phyloP scores from a whole-genome alignment of 169 alveolate species.

The Theileria sp. region DNA sequence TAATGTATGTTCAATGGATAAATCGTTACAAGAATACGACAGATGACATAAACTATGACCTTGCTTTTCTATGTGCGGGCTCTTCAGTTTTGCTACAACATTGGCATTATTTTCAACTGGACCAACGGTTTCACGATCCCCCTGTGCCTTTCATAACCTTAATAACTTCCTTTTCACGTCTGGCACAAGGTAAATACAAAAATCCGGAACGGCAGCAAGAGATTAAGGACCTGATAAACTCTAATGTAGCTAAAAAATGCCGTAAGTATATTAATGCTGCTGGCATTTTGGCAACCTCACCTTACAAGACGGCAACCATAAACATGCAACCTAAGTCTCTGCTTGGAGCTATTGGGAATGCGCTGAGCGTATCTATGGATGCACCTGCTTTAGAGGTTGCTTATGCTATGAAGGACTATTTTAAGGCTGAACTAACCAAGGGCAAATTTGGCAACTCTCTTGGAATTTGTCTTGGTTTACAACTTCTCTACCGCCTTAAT shows the following conservation, averaged over 20 bases:
- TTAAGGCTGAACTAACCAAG: conserved; percentile 23
- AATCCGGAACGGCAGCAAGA: conserved; percentile 18
- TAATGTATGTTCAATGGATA: conserved; percentile 29
- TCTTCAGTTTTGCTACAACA: conserved; percentile 51
- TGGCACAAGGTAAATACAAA: conserved; percentile 47
- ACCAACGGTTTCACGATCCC: conserved; percentile 45
- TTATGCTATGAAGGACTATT: conserved; percentile 36
- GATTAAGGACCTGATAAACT: conserved; percentile 42
- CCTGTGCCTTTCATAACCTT: conserved; percentile 47
- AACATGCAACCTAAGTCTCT: conserved; percentile 45
- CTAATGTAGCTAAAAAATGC: conserved; percentile 47
- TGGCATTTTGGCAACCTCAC: conserved; percentile 39
- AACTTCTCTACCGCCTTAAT: conserved; percentile 48
- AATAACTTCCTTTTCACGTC: conserved; percentile 51
- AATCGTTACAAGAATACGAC: conserved; percentile 14
- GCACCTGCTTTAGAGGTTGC: conserved; percentile 42
- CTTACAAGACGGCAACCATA: conserved; percentile 41
- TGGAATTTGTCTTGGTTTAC: conserved; percentile 55
- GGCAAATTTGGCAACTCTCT: conserved; percentile 39
- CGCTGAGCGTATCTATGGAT: conserved; percentile 49
- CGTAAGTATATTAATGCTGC: conserved; percentile 62
- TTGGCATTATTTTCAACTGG: conserved; percentile 49
- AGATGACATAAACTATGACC: conserved; percentile 31
- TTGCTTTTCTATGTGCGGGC: conserved; percentile 58
- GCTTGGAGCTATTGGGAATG: conserved; percentile 62